phyloP scores from a whole-genome alignment of 371 early-diverging fungal genomes.

The Smittium culicis region DNA sequence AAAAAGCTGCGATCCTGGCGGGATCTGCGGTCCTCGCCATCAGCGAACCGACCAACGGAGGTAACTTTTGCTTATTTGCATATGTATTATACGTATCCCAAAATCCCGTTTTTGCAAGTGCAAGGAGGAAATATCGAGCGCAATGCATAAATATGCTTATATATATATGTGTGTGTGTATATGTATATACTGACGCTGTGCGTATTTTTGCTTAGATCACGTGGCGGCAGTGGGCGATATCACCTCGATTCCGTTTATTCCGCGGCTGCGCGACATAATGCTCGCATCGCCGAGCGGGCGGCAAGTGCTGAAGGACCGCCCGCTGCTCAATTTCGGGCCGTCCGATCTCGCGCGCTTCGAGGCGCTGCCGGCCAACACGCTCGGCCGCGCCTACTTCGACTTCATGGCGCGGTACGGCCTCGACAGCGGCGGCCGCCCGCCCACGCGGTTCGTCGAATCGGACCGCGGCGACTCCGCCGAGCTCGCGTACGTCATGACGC shows the following conservation, averaged over 20 bases:
- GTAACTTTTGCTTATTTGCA: conserved; percentile 25
- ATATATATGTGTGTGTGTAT: no score
- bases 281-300: conserved; percentile 57
- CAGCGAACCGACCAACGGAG: conserved; percentile 55
- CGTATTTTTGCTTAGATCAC: conserved; percentile 46
- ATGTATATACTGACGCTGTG: no score
- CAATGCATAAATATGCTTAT: no score
- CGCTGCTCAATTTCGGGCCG: conserved; percentile 47
- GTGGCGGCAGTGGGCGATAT: conserved; percentile 86
- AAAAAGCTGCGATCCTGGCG: conserved; percentile 48
- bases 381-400: conserved; percentile 69
- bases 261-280: conserved; percentile 64
- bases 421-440: conserved; percentile 65
- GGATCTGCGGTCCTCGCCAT: conserved; percentile 66
- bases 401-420: conserved; percentile 70
- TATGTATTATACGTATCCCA: conserved; percentile 21
- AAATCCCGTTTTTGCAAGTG: conserved; percentile 3
- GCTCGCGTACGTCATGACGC: conserved; percentile 80
- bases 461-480: no score
- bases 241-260: conserved; percentile 51
- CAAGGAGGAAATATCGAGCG: neutral
- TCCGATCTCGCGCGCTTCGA: conserved; percentile 51
- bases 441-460: conserved; percentile 73
- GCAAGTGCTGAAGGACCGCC: conserved; percentile 65
- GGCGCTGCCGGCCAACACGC: conserved; percentile 49